Conservation (phyloP, 83 land plant species). For the Isoetes engelmannii region DNA sequence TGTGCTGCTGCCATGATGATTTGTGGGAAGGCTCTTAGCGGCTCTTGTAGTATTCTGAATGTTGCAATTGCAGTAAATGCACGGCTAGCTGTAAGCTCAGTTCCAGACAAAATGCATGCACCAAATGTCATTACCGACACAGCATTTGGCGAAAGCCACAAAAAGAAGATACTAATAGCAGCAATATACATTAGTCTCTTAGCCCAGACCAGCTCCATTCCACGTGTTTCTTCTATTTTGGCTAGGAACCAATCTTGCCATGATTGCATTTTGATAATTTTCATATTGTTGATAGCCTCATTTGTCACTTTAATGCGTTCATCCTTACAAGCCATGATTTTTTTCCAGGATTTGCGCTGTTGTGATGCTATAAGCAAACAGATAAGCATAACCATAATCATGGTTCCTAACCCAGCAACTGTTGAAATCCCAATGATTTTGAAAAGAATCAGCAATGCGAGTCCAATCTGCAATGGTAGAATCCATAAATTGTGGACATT, state of each 20-base stretch:
- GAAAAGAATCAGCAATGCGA: conserved; percentile 7
- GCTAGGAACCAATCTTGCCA: conserved; percentile 12
- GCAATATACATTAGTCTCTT: neutral
- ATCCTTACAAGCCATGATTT: conserved; percentile 13
- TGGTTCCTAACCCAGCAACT: conserved; percentile 6
- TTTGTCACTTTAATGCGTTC: conserved; percentile 7
- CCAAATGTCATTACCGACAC: conserved; percentile 12
- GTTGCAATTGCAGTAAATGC: conserved; percentile 11
- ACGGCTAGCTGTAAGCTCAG: conserved; percentile 7
- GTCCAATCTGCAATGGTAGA: conserved; percentile 5
- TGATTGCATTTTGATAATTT: conserved; percentile 16
- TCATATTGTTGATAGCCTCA: conserved; percentile 14
- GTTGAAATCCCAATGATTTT: conserved; percentile 5
- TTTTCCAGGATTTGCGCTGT: neutral
- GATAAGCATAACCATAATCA: neutral
- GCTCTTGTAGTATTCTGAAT: conserved; percentile 12
- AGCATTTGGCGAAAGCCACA: conserved; percentile 14
- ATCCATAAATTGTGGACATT: conserved; percentile 11
- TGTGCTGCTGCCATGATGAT: conserved; percentile 11
- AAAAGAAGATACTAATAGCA: conserved; percentile 6
- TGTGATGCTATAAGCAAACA: conserved; percentile 7
- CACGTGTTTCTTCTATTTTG: conserved; percentile 1
- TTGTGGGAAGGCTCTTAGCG: conserved; percentile 3
- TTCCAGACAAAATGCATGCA: neutral
- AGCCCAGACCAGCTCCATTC: neutral